Conservation (phyloP, 192 early-diverging fungal species). For the Chytriomyces confervae region DNA sequence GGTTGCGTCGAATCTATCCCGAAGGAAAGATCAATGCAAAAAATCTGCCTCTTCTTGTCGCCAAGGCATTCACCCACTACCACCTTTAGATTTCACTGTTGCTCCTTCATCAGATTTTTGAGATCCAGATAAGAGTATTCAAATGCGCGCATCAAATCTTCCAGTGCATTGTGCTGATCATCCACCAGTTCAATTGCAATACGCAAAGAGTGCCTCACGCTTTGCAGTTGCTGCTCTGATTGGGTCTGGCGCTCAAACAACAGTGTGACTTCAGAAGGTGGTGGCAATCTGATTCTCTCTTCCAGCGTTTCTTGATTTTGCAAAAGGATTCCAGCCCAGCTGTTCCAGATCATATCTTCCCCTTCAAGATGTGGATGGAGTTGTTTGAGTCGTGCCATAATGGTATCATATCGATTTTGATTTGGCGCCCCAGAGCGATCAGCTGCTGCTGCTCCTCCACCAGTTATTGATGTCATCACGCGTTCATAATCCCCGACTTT, state of each 20-base stretch:
- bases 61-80: constrained; percentile 1
- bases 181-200: constrained; percentile 13
- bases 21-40: background rate
- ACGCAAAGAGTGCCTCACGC: background rate
- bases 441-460: background rate
- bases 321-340: no score
- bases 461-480: background rate
- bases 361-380: background rate
- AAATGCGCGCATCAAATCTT: background rate
- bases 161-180: background rate
- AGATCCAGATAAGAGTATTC: background rate
- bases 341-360: background rate
- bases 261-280: constrained; percentile 3
- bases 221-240: background rate
- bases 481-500: constrained; percentile 1
- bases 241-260: constrained; percentile 12
- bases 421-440: background rate
- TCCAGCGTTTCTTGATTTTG: no score
- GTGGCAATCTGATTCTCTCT: background rate
- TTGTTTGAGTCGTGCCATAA: background rate
- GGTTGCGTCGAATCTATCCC: background rate
- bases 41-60: background rate
- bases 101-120: background rate
- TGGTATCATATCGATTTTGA: background rate
- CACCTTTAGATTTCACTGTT: constrained; percentile 2